Conservation (phyloP, 768 basidiomycete genomes). For the Imleria badia region DNA sequence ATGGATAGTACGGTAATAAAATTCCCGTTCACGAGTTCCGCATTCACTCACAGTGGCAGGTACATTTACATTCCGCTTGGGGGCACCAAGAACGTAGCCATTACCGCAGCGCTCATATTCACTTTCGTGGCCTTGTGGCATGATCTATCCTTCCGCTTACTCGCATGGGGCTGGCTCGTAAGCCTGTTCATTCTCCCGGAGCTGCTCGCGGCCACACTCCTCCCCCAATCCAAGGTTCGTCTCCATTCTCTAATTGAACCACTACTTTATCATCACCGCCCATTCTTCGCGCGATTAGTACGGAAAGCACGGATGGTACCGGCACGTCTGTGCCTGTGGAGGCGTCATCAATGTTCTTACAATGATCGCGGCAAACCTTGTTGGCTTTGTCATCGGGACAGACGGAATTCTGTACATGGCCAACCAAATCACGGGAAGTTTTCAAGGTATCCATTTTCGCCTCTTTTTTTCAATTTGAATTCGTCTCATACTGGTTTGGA, state of each 20-base stretch:
- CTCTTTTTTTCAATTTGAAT: neutral
- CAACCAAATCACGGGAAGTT: conserved; percentile 58
- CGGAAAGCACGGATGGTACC: conserved; percentile 70
- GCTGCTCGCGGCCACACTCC: conserved; percentile 54
- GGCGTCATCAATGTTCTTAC: conserved; percentile 81
- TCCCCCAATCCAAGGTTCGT: conserved; percentile 65
- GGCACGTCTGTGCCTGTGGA: conserved; percentile 81
- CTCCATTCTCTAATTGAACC: neutral
- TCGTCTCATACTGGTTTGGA: neutral
- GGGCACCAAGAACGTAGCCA: conserved; percentile 53
- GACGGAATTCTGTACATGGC: conserved; percentile 76
- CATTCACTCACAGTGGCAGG: conserved; percentile 39
- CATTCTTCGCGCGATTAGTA: conserved; percentile 47
- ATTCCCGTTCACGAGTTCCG: neutral
- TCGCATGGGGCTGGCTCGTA: conserved; percentile 97
- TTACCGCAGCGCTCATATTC: conserved; percentile 80
- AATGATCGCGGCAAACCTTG: conserved; percentile 91
- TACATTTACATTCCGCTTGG: conserved; percentile 96
- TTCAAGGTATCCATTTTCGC: conserved; percentile 49
- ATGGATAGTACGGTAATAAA: conserved; percentile 80
- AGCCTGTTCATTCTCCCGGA: conserved; percentile 90
- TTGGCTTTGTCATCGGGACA: conserved; percentile 90
- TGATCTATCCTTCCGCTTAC: conserved; percentile 80
- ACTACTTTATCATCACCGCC: neutral
- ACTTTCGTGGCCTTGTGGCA: conserved; percentile 99